A percentile compares a stretch with the other conserved stretches of the same genome.
Evolutionary conservation across 164 flowering plant genomes (phyloP).

Genomic region (Saururus chinensis): DNA sequence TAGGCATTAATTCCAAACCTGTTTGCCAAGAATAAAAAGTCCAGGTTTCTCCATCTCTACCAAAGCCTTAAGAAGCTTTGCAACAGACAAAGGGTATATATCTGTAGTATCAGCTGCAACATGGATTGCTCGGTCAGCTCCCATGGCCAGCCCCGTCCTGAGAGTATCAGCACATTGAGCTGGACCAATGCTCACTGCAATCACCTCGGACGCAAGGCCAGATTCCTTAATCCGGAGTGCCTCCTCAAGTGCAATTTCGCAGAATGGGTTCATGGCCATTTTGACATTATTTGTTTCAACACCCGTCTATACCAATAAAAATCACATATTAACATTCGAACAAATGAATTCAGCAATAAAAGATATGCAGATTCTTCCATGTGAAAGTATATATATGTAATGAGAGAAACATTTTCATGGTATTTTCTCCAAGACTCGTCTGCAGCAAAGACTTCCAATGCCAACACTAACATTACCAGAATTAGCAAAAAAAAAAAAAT

Average conservation of each 20-base stretch:
- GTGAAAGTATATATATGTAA: too few species aligned
- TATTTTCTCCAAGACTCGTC: too few species aligned
- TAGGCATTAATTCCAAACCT: constrained; percentile 32
- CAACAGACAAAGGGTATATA: constrained; percentile 60
- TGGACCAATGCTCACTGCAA: constrained; percentile 87
- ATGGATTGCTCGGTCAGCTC: constrained; percentile 90
- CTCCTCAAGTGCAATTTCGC: constrained; percentile 92
- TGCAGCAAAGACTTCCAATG: too few species aligned
- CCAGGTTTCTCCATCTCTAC: constrained; percentile 76
- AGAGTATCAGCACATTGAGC: constrained; percentile 73
- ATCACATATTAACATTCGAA: neutral
- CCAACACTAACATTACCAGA: too few species aligned
- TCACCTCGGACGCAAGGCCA: constrained; percentile 79
- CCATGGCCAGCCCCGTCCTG: constrained; percentile 95
- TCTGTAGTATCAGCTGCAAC: constrained; percentile 32
- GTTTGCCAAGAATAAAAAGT: constrained; percentile 77
- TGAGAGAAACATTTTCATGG: too few species aligned
- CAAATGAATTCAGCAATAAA: neutral
- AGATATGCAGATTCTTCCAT: too few species aligned
- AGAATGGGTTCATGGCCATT: constrained; percentile 99
- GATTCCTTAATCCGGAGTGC: constrained; percentile 75
- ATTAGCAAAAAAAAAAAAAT: too few species aligned
- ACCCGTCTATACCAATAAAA: constrained; percentile 36
- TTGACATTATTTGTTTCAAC: constrained; percentile 83
- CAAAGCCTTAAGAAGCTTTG: constrained; percentile 71